Conservation (phyloP, 177 flowering plant genomes). For the Telopea speciosissima region DNA sequence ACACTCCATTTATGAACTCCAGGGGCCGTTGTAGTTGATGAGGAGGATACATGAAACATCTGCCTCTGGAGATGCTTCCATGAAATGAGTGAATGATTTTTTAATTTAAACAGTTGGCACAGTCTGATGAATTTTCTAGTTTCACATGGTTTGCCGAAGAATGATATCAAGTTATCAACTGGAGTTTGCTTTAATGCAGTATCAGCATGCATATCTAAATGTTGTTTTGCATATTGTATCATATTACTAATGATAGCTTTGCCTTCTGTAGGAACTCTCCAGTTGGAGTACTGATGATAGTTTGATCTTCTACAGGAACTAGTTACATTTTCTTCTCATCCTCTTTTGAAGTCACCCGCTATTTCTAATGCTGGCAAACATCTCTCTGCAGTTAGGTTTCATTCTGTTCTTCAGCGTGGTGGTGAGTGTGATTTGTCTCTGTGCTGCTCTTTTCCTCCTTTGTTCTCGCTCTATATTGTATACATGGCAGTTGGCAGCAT, state of each 20-base stretch:
- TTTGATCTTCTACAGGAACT: conserved; percentile 51
- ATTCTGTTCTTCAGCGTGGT: conserved; percentile 65
- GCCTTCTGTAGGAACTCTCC: conserved; percentile 50
- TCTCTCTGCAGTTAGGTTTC: conserved; percentile 82
- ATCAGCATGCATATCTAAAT: neutral
- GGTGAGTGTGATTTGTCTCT: conserved; percentile 27
- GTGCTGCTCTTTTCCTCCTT: neutral
- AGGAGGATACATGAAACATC: no score
- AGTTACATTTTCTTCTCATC: conserved; percentile 70
- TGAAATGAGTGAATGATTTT: neutral
- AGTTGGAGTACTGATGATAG: conserved; percentile 1
- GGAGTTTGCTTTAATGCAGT: neutral
- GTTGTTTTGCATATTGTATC: conserved; percentile 3
- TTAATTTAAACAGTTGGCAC: neutral
- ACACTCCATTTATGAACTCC: no score
- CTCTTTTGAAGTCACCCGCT: conserved; percentile 54
- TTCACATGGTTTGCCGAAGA: neutral
- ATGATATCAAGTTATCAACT: neutral
- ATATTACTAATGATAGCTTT: conserved; percentile 5
- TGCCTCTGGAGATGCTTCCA: neutral
- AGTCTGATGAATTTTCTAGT: neutral
- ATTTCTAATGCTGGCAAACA: conserved; percentile 78
- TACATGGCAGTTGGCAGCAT: neutral
- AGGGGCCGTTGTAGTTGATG: no score
- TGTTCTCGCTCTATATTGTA: neutral